Evolutionary conservation across 169 alveolate species (phyloP), one percentile per base, ranked within the genome.

Genomic region (Cryptosporidium baileyi): DNA sequence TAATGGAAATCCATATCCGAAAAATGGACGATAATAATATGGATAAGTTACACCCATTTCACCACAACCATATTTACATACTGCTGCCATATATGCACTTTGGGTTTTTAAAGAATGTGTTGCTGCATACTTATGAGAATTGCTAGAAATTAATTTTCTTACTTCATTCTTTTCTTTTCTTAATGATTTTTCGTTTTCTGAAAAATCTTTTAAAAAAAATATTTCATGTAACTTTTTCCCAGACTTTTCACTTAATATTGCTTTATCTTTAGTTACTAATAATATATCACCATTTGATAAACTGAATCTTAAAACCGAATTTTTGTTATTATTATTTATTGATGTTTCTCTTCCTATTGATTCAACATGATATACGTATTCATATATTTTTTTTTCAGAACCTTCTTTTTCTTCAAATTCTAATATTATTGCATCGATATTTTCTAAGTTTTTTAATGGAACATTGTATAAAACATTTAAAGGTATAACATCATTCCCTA

Each of bases 21-120:
- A 89, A 89, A 89, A 89, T 28, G 91, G 91, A 24, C 91, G 91
- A 34, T 89, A 89, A 63, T 89, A 89, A 63, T 89, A 89, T 2
- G 91, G 91, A 60, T 81, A 89, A 7, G 91, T 89, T 4, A 89
- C 91, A 63, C 91, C 89, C 88, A 67, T 60, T 49, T 49, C 82
- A 32, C 80, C 80, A 32, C 80, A 74, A 19, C 85, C 85, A 57
- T 74, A 74, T 57, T 74, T 74, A 41, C 85, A 74, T 11, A 74
- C 85, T 3, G 85, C 85, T 32, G 85, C 85, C 85, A 74, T 74
- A 57, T 74, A 74, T 28, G 67, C 85, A 15, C 85, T 74, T 41
- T 74, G 85, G 36, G 85, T 74, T 54, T 74, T 74, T 11, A 74
- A 45, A 24, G 85, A 74, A 32, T 74, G 85, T 6, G 52, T 19